Conservation (phyloP, 306 rosid genomes). For the Oemleria cerasiformis region DNA sequence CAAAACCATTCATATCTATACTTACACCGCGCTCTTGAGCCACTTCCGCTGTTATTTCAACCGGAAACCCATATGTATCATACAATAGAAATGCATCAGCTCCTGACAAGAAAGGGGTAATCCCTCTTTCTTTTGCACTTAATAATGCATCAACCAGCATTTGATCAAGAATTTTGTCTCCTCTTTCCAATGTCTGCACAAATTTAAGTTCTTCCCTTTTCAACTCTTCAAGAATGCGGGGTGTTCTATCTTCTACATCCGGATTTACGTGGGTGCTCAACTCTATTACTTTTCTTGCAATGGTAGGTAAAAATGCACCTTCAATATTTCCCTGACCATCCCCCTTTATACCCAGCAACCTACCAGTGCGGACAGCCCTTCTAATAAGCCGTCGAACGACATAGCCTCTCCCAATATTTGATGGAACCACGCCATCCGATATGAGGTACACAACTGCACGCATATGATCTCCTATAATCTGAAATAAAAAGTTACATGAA, state of each 20-base stretch:
- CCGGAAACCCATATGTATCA: constrained; percentile 86
- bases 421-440: constrained; percentile 88
- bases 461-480: constrained; percentile 95
- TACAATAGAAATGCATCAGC: constrained; percentile 92
- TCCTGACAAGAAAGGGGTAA: constrained; percentile 71
- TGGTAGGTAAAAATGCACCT: constrained; percentile 80
- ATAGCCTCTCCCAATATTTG: constrained; percentile 91
- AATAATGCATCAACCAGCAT: constrained; percentile 65
- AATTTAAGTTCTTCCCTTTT: constrained; percentile 95
- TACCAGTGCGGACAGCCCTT: constrained; percentile 90
- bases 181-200: constrained; percentile 91
- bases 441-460: constrained; percentile 95
- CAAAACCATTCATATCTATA: constrained; percentile 72
- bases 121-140: constrained; percentile 54
- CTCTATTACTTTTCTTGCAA: constrained; percentile 80
- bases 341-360: constrained; percentile 88
- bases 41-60: constrained; percentile 90
- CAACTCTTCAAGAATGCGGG: constrained; percentile 74
- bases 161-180: constrained; percentile 83
- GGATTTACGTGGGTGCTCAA: constrained; percentile 62
- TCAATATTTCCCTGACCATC: constrained; percentile 78
- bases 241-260: constrained; percentile 60
- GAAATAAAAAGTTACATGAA: constrained; percentile 18
- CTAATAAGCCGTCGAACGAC: constrained; percentile 89
- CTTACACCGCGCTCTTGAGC: constrained; percentile 86